Conservation (phyloP, 202 grass and related monocot genomes). For the Bolboschoenoplectus hybrid region DNA sequence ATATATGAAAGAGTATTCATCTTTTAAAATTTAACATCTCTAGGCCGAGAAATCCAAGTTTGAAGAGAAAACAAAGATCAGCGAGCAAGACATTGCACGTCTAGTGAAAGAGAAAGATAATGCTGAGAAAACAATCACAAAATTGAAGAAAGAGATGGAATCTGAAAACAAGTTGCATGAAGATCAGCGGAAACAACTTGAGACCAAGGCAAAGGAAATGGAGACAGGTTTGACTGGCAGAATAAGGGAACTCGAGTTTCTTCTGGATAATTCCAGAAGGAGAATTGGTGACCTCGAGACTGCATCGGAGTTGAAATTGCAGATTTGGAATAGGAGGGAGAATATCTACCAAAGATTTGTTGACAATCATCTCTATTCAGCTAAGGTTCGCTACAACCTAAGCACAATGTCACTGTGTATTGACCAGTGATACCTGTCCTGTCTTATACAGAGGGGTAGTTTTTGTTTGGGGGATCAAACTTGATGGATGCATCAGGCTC, state of each 20-base stretch:
- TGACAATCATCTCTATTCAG: constrained; percentile 60
- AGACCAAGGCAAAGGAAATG: constrained; percentile 60
- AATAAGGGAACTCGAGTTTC: constrained; percentile 71
- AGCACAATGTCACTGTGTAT: neutral
- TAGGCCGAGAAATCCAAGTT: constrained; percentile 72
- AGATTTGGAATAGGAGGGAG: constrained; percentile 78
- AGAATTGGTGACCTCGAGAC: constrained; percentile 78
- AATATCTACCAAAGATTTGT: constrained; percentile 63
- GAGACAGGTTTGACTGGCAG: constrained; percentile 58
- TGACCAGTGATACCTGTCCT: neutral
- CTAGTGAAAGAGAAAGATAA: constrained; percentile 66
- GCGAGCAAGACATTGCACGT: constrained; percentile 58
- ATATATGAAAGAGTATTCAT: constrained; percentile 21
- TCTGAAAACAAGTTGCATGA: constrained; percentile 54
- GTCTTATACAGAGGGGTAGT: neutral
- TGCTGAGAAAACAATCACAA: constrained; percentile 51
- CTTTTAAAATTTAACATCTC: constrained; percentile 33
- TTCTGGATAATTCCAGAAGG: constrained; percentile 66
- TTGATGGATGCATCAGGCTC: constrained; percentile 25
- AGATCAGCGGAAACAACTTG: constrained; percentile 56
- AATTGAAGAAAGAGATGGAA: constrained; percentile 75
- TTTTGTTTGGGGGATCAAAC: constrained; percentile 6
- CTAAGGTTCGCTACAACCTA: constrained; percentile 62
- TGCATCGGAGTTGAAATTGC: constrained; percentile 56
- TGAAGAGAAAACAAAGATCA: constrained; percentile 67